A percentile compares a stretch with the other conserved stretches of the same genome.
phyloP scores from a whole-genome alignment of 768 basidiomycete species.

The Trametes elegans region DNA sequence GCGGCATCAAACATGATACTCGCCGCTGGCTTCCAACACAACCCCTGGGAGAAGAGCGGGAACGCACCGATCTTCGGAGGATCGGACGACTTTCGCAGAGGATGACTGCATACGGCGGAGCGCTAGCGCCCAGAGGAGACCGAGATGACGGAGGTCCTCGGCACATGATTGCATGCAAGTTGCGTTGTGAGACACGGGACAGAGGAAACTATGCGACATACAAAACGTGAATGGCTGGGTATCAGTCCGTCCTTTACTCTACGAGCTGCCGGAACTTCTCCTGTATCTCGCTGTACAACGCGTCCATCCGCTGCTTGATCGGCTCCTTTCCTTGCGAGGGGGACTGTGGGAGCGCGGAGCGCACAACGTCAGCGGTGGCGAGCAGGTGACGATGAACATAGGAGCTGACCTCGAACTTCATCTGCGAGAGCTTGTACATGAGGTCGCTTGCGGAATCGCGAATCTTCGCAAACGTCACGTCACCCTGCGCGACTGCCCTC shows the following conservation, averaged over 20 bases:
- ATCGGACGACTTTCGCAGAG: too few species aligned
- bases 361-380: not conserved
- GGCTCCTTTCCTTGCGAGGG: constrained; percentile 88
- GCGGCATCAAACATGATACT: not conserved
- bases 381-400: not conserved
- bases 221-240: constrained; percentile 19
- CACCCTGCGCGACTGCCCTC: constrained; percentile 78
- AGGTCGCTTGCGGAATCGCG: constrained; percentile 84
- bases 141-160: not conserved
- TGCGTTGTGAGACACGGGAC: not conserved
- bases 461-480: constrained; percentile 83
- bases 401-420: constrained; percentile 90
- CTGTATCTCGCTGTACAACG: constrained; percentile 80
- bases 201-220: constrained; percentile 13
- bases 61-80: too few species aligned
- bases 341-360: constrained; percentile 61
- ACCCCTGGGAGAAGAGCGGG: too few species aligned
- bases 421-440: constrained; percentile 97
- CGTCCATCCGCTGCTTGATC: constrained; percentile 80
- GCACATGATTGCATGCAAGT: not conserved
- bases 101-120: too few species aligned
- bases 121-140: too few species aligned
- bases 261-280: constrained; percentile 88
- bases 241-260: constrained; percentile 48
- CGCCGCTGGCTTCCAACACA: not conserved